Base-by-base conservation (phyloP, 2,329 filamentous ascomycete genomes). In the Penicillium sp. region DNA sequence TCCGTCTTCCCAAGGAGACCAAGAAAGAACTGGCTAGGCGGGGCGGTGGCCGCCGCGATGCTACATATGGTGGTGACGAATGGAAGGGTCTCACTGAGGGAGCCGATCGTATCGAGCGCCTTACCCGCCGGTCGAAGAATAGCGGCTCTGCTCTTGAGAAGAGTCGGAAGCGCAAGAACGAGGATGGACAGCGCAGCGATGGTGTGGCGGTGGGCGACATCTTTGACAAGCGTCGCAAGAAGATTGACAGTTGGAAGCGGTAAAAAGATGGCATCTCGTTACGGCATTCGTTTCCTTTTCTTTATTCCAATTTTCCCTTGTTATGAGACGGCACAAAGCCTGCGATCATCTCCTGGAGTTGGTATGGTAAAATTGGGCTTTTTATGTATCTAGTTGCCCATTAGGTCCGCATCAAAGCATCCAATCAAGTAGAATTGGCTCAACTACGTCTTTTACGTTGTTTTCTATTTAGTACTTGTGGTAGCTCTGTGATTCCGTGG, bases 11-110 rank as follows among this genome's bases (percentile, higher is more conserved):
- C 13, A 89, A 87, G 69, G 86, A 90, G 75, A 90, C 87, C 78
- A 98, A 96, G 83, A 96, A 96, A 79, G 92, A 96, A 5, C 79
- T 81, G 59, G 84, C 86, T 50, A 89, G 90, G 79, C 87, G 85
- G 73, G 75, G 76, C 39, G 73, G 76, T 39, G 73, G 75, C 37
- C 72, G 75, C 36, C 69, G 69, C 57, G 77, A 81, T 73, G 79
- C 69, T 77, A 87, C 82, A 76, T 97, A 90, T 78, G 94, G 94
- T 61, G 95, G 95, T 53, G 95, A 98, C 77, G 95, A 98, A 73
- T 98, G 92, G 91, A 86, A 89, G 63, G 88, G 89, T 27, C 80
- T 99, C 46, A 91, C 91, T 57, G 89, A 93, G 73, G 92, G 92
- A 7, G 85, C 93, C 53, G 91, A 96, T 77, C 84, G 94, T 46